phyloP scores from a whole-genome alignment of 305 asterid genomes.

The Solanum hybrid region DNA sequence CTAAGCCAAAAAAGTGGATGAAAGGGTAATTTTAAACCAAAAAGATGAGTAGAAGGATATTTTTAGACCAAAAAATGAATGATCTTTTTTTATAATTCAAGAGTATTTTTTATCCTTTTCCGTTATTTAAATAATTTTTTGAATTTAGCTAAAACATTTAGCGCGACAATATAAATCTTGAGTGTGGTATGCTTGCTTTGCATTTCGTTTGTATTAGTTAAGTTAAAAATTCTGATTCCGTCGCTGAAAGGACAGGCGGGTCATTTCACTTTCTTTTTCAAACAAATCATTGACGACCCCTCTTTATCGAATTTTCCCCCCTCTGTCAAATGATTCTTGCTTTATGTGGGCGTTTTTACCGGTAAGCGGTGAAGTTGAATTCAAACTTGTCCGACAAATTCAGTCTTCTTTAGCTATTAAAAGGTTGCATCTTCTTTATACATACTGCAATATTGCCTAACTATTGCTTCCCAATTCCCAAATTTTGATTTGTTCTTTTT shows the following conservation, averaged over 20 bases:
- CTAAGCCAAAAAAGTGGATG: too few relatives aligned
- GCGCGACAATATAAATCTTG: not conserved
- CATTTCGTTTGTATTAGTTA: not conserved
- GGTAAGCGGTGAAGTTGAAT: constrained; percentile 1
- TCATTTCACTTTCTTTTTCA: not conserved
- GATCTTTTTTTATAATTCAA: rapidly evolving
- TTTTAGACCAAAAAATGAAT: too few relatives aligned
- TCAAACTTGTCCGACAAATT: not conserved
- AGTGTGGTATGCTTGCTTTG: not conserved
- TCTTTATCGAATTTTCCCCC: not conserved
- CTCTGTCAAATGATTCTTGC: not conserved
- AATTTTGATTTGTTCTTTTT: not conserved
- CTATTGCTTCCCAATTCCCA: not conserved
- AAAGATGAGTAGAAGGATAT: too few relatives aligned
- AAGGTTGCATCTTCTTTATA: not conserved
- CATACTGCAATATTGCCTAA: not conserved
- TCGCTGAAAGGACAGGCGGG: not conserved
- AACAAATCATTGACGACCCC: not conserved
- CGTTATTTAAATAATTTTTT: too few relatives aligned
- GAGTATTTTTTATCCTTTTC: too few relatives aligned
- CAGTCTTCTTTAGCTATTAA: not conserved
- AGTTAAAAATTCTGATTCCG: not conserved
- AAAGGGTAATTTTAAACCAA: too few relatives aligned
- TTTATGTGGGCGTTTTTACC: not conserved
- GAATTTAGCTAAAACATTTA: not conserved